Evolutionary conservation across 2,329 filamentous ascomycete genomes (phyloP).

Genomic region (Fusarium temperatum): DNA sequence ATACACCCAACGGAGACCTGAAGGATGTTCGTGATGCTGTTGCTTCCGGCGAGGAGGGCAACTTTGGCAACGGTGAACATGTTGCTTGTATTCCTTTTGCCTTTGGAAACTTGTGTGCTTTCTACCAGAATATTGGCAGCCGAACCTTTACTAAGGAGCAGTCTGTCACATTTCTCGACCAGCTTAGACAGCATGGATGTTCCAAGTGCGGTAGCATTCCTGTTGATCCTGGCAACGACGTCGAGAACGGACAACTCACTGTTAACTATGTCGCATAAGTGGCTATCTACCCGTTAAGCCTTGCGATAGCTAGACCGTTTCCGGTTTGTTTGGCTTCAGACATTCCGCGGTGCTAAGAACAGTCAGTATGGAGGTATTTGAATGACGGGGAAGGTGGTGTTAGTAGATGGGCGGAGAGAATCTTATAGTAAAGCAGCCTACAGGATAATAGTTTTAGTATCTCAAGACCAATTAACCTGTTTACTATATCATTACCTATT

Average conservation of each 20-base stretch:
- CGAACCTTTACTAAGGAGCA: not conserved
- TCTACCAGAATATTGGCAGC: not conserved
- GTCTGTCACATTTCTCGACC: not conserved
- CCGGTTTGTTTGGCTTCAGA: rapidly evolving
- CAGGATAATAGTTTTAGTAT: rapidly evolving
- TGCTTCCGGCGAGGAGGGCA: not conserved
- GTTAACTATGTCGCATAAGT: not conserved
- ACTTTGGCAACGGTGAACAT: not conserved
- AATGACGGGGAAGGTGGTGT: rapidly evolving
- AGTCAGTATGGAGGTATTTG: rapidly evolving
- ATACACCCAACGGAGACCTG: not conserved
- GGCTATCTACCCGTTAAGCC: not conserved
- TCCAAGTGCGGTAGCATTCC: conserved; percentile 1
- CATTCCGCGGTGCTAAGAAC: not conserved
- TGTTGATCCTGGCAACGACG: not conserved
- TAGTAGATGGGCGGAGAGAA: not conserved
- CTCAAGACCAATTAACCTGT: not conserved
- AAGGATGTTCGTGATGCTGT: conserved; percentile 4
- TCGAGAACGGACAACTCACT: not conserved
- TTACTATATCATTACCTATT: not conserved
- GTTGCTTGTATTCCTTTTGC: not conserved
- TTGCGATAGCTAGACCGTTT: not conserved
- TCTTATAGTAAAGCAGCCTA: not conserved
- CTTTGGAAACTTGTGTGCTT: not conserved
- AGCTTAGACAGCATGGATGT: not conserved